phyloP scores from a whole-genome alignment of 306 rosid genomes.

The Cucurbita pepo region DNA sequence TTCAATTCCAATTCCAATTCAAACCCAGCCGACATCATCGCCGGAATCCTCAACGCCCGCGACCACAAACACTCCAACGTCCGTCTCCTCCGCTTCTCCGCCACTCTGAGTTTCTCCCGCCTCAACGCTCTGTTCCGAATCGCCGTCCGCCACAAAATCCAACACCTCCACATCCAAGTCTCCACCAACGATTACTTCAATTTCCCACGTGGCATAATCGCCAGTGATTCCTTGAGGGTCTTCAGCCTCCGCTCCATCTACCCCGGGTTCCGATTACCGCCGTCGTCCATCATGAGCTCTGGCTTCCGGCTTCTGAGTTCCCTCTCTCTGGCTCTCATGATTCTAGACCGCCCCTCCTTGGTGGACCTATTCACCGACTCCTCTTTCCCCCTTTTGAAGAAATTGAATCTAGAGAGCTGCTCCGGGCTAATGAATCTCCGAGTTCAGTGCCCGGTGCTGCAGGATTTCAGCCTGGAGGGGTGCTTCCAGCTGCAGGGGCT shows the following conservation, averaged over 20 bases:
- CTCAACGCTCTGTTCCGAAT: constrained; percentile 42
- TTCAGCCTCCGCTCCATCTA: constrained; percentile 31
- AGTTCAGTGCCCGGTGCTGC: constrained; percentile 30
- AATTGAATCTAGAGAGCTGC: constrained; percentile 32
- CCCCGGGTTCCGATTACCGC: constrained; percentile 60
- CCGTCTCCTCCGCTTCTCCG: constrained; percentile 39
- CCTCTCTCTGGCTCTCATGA: constrained; percentile 28
- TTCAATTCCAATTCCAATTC: background rate
- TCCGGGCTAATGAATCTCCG: constrained; percentile 32
- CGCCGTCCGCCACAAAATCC: constrained; percentile 47
- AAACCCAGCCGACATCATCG: constrained; percentile 20
- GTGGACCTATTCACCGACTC: constrained; percentile 39
- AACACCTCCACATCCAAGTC: constrained; percentile 44
- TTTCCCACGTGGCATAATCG: constrained; percentile 48
- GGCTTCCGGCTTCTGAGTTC: constrained; percentile 40
- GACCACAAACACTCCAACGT: constrained; percentile 35
- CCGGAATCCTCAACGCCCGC: constrained; percentile 32
- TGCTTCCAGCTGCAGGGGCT: constrained; percentile 38
- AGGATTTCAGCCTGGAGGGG: constrained; percentile 32
- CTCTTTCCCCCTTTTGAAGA: constrained; percentile 41
- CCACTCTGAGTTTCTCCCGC: constrained; percentile 39
- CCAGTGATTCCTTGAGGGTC: constrained; percentile 26
- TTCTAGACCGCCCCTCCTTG: constrained; percentile 35
- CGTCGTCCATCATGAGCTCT: constrained; percentile 30
- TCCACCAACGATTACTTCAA: constrained; percentile 44